A percentile compares a stretch with the other conserved stretches of the same genome.
These are phyloP conservation scores for Calonectria montana DNA, from an alignment of 2,329 filamentous ascomycete genomes.

Conservation along the genomic window DNA sequence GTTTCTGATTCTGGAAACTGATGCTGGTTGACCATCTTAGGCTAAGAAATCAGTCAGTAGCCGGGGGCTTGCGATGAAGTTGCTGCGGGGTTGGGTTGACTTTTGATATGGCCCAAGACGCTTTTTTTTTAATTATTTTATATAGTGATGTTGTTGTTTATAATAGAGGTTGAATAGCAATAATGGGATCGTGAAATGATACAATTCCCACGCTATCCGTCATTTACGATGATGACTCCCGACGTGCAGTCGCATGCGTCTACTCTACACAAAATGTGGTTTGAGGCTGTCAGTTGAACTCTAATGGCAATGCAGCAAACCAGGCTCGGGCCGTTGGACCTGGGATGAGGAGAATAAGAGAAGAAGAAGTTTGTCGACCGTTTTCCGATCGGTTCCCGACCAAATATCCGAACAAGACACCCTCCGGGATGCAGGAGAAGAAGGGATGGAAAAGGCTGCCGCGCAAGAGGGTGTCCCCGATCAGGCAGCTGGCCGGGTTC, in stretches of 20 bases:
- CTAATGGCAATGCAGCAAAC: neutral
- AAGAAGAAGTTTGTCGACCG: neutral
- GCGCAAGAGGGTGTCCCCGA: conserved; percentile 7
- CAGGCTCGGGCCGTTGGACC: conserved; percentile 19
- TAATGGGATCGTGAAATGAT: too few species aligned
- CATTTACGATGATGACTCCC: neutral
- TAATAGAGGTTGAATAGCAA: neutral
- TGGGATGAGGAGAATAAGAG: neutral
- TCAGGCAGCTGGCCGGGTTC: conserved; percentile 22
- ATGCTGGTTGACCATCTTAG: neutral
- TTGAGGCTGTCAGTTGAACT: neutral
- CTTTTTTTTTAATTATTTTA: too few species aligned
- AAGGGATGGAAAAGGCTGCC: conserved; percentile 4
- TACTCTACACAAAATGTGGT: too few species aligned
- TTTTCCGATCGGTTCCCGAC: conserved; percentile 27
- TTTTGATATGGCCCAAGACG: too few species aligned
- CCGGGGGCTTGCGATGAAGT: too few species aligned
- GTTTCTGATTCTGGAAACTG: neutral
- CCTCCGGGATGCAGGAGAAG: conserved; percentile 24
- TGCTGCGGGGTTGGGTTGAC: too few species aligned
- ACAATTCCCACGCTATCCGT: too few species aligned
- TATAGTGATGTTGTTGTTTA: too few species aligned
- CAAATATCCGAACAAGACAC: conserved; percentile 25
- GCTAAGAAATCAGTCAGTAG: too few species aligned
- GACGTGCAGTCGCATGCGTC: neutral